These are phyloP conservation scores for Begonia masoniana DNA, from an alignment of 306 rosid species.

Conservation along the genomic window DNA sequence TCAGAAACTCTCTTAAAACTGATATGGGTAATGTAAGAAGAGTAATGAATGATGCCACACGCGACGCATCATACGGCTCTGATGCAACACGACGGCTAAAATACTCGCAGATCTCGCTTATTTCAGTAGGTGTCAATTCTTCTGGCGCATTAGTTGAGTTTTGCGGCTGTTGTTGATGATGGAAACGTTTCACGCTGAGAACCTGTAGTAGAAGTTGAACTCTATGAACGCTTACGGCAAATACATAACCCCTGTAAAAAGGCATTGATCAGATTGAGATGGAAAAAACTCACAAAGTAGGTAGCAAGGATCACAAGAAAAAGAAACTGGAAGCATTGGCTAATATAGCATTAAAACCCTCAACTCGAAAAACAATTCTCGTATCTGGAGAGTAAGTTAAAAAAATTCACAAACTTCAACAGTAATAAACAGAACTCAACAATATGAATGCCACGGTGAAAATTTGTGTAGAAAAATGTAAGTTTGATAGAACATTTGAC, in stretches of 20 bases:
- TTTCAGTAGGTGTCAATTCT: constrained; percentile 77
- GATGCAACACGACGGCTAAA: constrained; percentile 99
- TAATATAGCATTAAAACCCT: no score
- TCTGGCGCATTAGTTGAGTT: constrained; percentile 67
- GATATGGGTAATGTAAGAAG: constrained; percentile 93
- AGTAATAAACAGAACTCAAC: no score
- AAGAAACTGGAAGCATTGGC: no score
- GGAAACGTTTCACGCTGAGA: constrained; percentile 94
- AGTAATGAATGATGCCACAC: constrained; percentile 96
- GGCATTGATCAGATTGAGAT: not conserved
- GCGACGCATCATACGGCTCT: constrained; percentile 98
- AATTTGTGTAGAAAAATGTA: no score
- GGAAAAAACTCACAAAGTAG: no score
- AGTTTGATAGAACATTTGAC: no score
- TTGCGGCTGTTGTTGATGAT: constrained; percentile 84
- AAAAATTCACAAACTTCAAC: no score
- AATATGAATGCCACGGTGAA: no score
- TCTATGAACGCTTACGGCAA: constrained; percentile 98
- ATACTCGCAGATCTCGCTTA: constrained; percentile 91
- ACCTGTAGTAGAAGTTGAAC: constrained; percentile 99
- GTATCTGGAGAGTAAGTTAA: no score
- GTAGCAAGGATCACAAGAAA: no score
- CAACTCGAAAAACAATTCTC: no score
- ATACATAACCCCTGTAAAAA: constrained; percentile 87
- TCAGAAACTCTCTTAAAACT: constrained; percentile 86